Conservation (phyloP, 1,284 basidiomycete species). For the Cutaneotrichosporon arboriforme region DNA sequence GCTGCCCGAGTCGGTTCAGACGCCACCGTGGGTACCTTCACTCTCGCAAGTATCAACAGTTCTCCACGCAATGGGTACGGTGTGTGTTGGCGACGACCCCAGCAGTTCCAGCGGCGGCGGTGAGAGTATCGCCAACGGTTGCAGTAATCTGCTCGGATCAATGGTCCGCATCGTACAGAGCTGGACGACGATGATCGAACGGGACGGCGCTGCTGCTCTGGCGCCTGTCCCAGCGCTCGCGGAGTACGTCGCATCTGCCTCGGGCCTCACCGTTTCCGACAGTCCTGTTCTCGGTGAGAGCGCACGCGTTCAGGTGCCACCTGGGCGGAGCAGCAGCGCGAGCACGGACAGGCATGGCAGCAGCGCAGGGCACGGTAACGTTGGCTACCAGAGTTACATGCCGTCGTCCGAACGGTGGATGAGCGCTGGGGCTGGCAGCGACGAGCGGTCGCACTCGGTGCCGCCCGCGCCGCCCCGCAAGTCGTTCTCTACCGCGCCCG, state of each 20-base stretch:
- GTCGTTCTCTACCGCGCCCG: background rate
- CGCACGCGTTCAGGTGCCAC: background rate
- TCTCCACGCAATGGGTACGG: constrained; percentile 7
- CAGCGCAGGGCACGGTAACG: background rate
- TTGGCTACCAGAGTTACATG: constrained; percentile 27
- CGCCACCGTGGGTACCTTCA: constrained; percentile 24
- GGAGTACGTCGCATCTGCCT: no score
- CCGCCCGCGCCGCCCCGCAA: background rate
- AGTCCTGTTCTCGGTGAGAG: no score
- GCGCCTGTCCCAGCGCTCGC: background rate
- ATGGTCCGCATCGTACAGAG: constrained; percentile 32
- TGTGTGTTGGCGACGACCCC: constrained; percentile 9
- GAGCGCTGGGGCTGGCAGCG: constrained; percentile 1
- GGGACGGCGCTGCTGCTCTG: constrained; percentile 5
- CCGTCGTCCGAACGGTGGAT: constrained; percentile 38
- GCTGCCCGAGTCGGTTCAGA: constrained; percentile 7
- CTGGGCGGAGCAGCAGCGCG: background rate
- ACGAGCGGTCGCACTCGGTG: constrained; percentile 4
- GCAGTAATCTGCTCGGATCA: constrained; percentile 37
- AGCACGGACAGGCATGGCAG: background rate
- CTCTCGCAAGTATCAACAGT: constrained; percentile 25
- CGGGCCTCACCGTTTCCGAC: no score
- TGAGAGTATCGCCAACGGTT: constrained; percentile 33
- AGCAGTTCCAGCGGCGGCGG: constrained; percentile 7
- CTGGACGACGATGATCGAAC: constrained; percentile 23